Base-by-base conservation (phyloP, 2,329 filamentous ascomycete species). In the Aspergillus sp. region DNA sequence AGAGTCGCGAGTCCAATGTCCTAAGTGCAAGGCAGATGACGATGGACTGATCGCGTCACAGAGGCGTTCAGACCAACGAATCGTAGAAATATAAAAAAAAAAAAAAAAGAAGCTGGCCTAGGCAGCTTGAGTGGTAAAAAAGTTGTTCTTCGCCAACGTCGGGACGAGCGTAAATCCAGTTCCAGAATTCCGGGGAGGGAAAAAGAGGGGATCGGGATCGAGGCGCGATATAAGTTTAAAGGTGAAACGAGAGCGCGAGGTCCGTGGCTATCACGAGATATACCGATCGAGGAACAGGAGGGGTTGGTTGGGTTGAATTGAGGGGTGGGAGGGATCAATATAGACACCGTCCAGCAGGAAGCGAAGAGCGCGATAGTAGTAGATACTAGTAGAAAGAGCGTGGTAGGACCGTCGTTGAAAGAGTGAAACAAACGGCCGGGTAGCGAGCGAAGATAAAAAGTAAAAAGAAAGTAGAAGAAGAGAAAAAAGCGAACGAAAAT, bases 391-490 rank as follows among this genome's bases (percentile, higher is more conserved):
- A 50, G 50, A 54, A 57, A 50, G 50, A 57, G 68, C 67, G 63
- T 60, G 61, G 64, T 65, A 61, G 61, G 66, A 65, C 60, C 63
- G 69, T 70, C 71, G 70, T 73, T 38, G 63, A 76, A 75, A 62
- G 72, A 76, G 72, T 74, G 72, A 68, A 72, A 73, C 71, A 67
- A 51, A 33, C 36, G 46, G 46, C 40, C 13, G 47, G 48, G 48
- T 46, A 48, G 50, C 36, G 42, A 33, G 46, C 11, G 50, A 46
- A 54, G 49, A 56, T 49, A 50, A 57, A 45, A 47, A 49, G 45
- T 42, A 46, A 47, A 53, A 51, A 41, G 49, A 55, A 54, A 49
- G 49, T 48, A 57, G 54, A 53, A 61, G 56, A 58, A 60, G 47
- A 48, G 38, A 47, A 41, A 48, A 44, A 37, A 47, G 57, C 50